Percentiles rank a stretch among this genome's conserved stretches.
phyloP scores from a whole-genome alignment of 208 protist genomes.

The Acanthamoeba castellanii region DNA sequence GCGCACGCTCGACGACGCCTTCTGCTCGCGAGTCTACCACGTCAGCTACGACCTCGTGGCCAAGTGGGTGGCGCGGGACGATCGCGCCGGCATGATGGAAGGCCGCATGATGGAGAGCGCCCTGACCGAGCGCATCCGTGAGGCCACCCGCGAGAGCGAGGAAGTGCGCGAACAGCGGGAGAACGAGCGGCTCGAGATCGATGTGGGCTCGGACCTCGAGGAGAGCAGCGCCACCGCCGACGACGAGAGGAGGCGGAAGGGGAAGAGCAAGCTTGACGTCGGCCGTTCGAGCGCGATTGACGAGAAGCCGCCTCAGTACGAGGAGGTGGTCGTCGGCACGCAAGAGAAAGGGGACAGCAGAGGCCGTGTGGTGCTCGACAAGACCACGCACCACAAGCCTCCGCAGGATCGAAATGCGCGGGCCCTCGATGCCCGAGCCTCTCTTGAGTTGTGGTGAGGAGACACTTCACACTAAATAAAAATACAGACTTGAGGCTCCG shows the following conservation, averaged over 20 bases:
- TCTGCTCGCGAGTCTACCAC: neutral
- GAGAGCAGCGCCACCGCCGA: neutral
- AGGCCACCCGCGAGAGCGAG: neutral
- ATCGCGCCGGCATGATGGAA: neutral
- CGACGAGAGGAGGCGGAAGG: neutral
- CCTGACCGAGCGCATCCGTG: neutral
- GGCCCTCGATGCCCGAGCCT: too few species aligned
- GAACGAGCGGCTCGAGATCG: neutral
- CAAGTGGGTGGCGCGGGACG: neutral
- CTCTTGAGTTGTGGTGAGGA: too few species aligned
- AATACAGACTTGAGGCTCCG: too few species aligned
- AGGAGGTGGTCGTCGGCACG: too few species aligned
- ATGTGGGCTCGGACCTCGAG: neutral
- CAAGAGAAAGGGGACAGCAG: too few species aligned
- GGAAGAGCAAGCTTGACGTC: neutral
- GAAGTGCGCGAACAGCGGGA: neutral
- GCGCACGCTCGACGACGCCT: slow-evolving; percentile 1
- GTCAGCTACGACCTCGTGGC: neutral
- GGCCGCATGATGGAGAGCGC: slow-evolving; percentile 15
- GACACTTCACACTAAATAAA: too few species aligned
- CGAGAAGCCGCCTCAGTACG: too few species aligned
- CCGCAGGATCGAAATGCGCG: too few species aligned
- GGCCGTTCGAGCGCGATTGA: neutral
- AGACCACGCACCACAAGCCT: too few species aligned
- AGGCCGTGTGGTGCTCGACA: too few species aligned